A percentile compares a stretch with the other conserved stretches of the same genome.
Conservation (phyloP, 169 alveolate genomes). For the Plasmodium vinckei region DNA sequence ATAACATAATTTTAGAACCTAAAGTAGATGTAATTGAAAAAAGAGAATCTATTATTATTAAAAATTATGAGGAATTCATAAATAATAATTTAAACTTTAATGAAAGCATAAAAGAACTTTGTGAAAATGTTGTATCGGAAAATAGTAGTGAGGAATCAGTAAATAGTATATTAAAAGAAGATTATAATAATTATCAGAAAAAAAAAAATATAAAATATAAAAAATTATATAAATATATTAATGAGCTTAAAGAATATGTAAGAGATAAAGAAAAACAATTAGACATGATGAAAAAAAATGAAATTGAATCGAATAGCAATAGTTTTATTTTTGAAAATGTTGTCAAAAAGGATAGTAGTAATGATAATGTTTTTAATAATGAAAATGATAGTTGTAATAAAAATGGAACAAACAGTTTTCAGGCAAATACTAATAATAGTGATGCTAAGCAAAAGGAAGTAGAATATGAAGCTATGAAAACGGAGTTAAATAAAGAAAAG, state of each 20-base stretch:
- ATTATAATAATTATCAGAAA: conserved; percentile 27
- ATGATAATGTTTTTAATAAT: too few relatives aligned
- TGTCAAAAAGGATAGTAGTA: background rate
- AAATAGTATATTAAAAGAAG: conserved; percentile 53
- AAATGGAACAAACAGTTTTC: background rate
- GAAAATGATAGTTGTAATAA: background rate
- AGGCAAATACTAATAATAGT: background rate
- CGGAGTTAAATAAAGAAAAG: conserved; percentile 25
- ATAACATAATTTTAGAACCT: background rate
- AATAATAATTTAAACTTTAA: conserved; percentile 11
- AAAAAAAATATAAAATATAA: conserved; percentile 30
- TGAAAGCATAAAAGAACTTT: conserved; percentile 33
- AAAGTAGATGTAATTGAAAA: conserved; percentile 4
- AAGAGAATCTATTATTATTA: background rate
- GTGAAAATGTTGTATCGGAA: conserved; percentile 19
- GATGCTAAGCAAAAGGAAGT: background rate
- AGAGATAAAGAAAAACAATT: conserved; percentile 9
- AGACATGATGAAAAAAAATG: background rate
- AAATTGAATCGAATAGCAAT: background rate
- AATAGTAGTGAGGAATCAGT: conserved; percentile 72
- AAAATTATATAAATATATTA: conserved; percentile 39
- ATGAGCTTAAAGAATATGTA: conserved; percentile 22
- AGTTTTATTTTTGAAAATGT: background rate
- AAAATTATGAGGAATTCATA: conserved; percentile 20
- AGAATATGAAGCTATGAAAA: conserved; percentile 7